Evolutionary conservation across 2,329 filamentous ascomycete genomes (phyloP), one percentile per base, ranked within the genome.

Genomic region (Hypoxylon sp.): DNA sequence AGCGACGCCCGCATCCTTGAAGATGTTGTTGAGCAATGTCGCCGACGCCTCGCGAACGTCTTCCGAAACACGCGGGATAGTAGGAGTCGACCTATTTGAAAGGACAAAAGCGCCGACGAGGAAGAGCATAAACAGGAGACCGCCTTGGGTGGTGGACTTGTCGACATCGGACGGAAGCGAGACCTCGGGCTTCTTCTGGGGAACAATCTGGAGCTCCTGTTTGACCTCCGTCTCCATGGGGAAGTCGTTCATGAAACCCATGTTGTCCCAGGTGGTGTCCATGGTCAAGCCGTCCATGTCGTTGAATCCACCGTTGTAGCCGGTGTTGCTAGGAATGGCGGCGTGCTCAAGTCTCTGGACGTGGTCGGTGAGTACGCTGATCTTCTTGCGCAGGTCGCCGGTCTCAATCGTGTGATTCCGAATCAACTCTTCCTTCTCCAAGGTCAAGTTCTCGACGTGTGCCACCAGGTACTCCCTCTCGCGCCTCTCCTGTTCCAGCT

Each of bases 71-170:
- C 87, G 87, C 52, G 92, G 91, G 71, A 96, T 89, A 71, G 88
- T 87, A 38, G 89, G 82, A 18, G 89, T 84, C 45, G 89, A 87
- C 71, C 89, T 89, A 80, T 94, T 96, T 30, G 95, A 97, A 67
- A 96, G 91, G 72, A 98, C 93, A 76, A 97, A 97, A 55, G 96
- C 96, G 76, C 96, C 96, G 70, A 97, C 94, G 57, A 99, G 91
- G 76, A 99, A 91, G 72, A 97, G 91, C 93, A 97, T 97, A 79
- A 95, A 91, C 78, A 98, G 85, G 73, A 98, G 81, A 74, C 93
- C 88, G 53, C 93, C 92, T 73, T 94, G 92, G 71, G 93, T 90
- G 65, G 89, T 85, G 63, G 87, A 82, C 81, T 90, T 90, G 67
- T 91, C 87, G 63, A 79, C 77, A 42, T 88, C 84, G 72, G 77